Conservation (phyloP, 2,329 filamentous ascomycete species). For the Colletotrichum cordylinicola region DNA sequence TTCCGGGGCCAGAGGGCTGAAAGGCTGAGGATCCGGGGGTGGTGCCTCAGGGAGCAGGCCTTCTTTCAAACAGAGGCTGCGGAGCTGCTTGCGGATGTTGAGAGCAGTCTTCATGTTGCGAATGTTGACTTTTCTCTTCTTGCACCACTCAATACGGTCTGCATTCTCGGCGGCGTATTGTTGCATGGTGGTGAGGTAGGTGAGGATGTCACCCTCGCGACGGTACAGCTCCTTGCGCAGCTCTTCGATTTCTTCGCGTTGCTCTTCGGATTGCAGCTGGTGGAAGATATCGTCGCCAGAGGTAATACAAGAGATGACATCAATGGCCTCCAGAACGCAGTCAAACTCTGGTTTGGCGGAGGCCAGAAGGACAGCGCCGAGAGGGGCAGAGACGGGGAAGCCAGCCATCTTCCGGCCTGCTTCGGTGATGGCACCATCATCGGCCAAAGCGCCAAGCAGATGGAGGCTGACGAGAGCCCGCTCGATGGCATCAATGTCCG, state of each 20-base stretch:
- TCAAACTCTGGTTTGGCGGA: conserved; percentile 73
- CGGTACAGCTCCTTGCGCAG: conserved; percentile 63
- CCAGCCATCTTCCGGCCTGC: conserved; percentile 79
- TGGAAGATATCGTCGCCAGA: conserved; percentile 69
- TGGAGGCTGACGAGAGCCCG: conserved; percentile 83
- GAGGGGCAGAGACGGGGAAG: conserved; percentile 81
- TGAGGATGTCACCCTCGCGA: conserved; percentile 70
- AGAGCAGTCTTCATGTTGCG: conserved; percentile 69
- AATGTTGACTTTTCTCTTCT: conserved; percentile 58
- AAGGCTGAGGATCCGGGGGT: conserved; percentile 60
- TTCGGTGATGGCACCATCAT: conserved; percentile 75
- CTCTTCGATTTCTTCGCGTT: conserved; percentile 57
- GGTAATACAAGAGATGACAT: conserved; percentile 74
- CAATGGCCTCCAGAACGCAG: conserved; percentile 83
- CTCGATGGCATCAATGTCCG: conserved; percentile 77
- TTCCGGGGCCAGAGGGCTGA: conserved; percentile 59
- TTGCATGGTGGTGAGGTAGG: conserved; percentile 68
- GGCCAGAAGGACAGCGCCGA: conserved; percentile 83
- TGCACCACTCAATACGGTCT: conserved; percentile 64
- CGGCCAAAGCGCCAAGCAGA: conserved; percentile 76
- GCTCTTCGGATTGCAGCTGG: conserved; percentile 63
- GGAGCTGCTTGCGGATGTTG: conserved; percentile 67
- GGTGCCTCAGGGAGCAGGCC: conserved; percentile 53
- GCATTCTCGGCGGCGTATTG: conserved; percentile 62
- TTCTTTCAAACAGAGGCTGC: conserved; percentile 59